Evolutionary conservation across 1,284 basidiomycete genomes (phyloP).

Genomic region (Pascua sp.): DNA sequence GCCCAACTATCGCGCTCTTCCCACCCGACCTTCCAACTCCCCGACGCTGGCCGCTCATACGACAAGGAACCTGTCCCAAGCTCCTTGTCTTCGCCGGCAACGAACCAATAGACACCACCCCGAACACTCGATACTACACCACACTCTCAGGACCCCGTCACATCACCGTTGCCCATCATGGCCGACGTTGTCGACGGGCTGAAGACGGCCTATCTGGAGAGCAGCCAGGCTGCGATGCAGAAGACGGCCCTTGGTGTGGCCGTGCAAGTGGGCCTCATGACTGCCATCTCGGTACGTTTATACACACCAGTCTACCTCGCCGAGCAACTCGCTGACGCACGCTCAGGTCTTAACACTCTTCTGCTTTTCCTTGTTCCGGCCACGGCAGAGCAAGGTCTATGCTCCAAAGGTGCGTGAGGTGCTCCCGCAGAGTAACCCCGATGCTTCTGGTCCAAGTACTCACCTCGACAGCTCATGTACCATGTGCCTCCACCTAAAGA

Average conservation of each 20-base stretch:
- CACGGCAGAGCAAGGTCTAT: constrained; percentile 62
- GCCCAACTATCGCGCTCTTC: background rate
- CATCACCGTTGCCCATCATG: constrained; percentile 19
- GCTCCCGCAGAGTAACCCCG: background rate
- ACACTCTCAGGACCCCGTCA: too few species aligned
- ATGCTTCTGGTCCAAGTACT: too few species aligned
- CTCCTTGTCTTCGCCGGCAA: too few species aligned
- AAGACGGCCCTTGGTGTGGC: constrained; percentile 68
- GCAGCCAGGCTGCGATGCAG: constrained; percentile 38
- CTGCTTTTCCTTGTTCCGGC: constrained; percentile 71
- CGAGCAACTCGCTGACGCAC: background rate
- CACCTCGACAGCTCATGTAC: too few species aligned
- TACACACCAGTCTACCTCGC: background rate
- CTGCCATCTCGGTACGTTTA: constrained; percentile 60
- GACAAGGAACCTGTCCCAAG: background rate
- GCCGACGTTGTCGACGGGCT: constrained; percentile 19
- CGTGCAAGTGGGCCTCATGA: constrained; percentile 73
- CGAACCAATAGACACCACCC: too few species aligned
- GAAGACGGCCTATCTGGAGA: constrained; percentile 29
- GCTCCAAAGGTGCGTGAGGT: constrained; percentile 51
- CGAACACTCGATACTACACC: too few species aligned
- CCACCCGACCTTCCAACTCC: background rate
- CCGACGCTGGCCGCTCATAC: background rate
- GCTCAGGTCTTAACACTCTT: constrained; percentile 59
- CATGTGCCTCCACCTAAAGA: constrained; percentile 22